Conservation (phyloP, 1,139 yeast species). For the Taphrina communis region DNA sequence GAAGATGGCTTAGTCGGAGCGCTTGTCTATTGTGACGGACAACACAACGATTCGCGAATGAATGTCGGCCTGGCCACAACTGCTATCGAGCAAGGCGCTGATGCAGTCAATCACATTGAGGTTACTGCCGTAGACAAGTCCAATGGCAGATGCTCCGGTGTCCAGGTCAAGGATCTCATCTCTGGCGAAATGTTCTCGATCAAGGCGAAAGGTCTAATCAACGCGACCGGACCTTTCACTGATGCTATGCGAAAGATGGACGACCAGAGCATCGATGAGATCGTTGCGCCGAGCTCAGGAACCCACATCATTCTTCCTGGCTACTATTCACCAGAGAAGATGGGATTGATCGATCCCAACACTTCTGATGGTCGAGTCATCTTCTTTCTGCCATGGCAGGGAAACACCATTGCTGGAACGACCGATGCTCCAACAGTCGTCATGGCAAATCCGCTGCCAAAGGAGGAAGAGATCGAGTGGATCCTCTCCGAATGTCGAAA, state of each 20-base stretch:
- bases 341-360: constrained; percentile 89
- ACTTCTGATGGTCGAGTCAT: constrained; percentile 96
- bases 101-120: constrained; percentile 83
- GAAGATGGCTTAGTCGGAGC: constrained; percentile 82
- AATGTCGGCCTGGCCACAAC: constrained; percentile 84
- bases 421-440: constrained; percentile 82
- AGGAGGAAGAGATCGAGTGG: constrained; percentile 88
- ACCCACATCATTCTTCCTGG: constrained; percentile 93
- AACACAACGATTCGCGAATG: constrained; percentile 91
- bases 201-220: constrained; percentile 75
- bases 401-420: constrained; percentile 94
- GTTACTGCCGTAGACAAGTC: constrained; percentile 73
- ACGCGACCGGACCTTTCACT: constrained; percentile 94
- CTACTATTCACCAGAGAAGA: constrained; percentile 82
- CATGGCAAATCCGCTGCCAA: constrained; percentile 72
- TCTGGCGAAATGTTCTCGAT: constrained; percentile 52
- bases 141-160: constrained; percentile 68
- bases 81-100: constrained; percentile 87
- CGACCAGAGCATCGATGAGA: constrained; percentile 61
- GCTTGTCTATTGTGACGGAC: constrained; percentile 92
- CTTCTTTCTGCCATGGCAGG: constrained; percentile 98
- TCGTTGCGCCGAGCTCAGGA: constrained; percentile 95
- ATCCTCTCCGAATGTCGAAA: constrained; percentile 85
- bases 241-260: constrained; percentile 89
- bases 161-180: constrained; percentile 66